A percentile compares a stretch with the other conserved stretches of the same genome.
Evolutionary conservation across 108 stramenopile genomes (phyloP).

Genomic region (Cyclotella kingstonii): DNA sequence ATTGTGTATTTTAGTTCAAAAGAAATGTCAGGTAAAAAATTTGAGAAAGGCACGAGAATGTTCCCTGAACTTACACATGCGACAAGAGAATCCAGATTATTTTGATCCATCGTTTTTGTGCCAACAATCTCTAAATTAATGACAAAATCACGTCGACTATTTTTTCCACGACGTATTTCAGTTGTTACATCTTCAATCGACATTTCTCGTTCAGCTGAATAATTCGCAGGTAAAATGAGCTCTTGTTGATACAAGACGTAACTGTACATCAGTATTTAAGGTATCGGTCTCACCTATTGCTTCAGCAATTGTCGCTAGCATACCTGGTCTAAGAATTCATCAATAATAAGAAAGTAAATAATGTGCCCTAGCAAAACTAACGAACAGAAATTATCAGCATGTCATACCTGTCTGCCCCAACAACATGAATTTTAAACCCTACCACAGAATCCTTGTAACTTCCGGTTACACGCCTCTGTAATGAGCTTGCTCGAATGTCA

Average conservation of each 20-base stretch:
- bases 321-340: conserved; percentile 55
- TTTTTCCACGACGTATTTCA: conserved; percentile 48
- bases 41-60: background rate
- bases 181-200: conserved; percentile 78
- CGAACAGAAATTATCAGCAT: background rate
- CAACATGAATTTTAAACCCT: conserved; percentile 74
- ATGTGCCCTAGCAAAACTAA: background rate
- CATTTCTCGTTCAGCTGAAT: conserved; percentile 50
- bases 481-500: conserved; percentile 55
- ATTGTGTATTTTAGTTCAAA: background rate
- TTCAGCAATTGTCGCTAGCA: conserved; percentile 75
- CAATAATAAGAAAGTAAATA: background rate
- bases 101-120: conserved; percentile 46
- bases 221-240: background rate
- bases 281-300: conserved; percentile 28
- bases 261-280: background rate
- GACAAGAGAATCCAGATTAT: conserved; percentile 40
- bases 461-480: conserved; percentile 53
- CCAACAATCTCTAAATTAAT: conserved; percentile 60
- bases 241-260: background rate
- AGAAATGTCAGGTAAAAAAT: background rate
- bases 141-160: conserved; percentile 62
- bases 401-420: conserved; percentile 75
- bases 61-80: conserved; percentile 23
- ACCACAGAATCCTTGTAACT: conserved; percentile 47